Evolutionary conservation across 2,329 filamentous ascomycete species (phyloP).

Genomic region (Beauveria bassiana): DNA sequence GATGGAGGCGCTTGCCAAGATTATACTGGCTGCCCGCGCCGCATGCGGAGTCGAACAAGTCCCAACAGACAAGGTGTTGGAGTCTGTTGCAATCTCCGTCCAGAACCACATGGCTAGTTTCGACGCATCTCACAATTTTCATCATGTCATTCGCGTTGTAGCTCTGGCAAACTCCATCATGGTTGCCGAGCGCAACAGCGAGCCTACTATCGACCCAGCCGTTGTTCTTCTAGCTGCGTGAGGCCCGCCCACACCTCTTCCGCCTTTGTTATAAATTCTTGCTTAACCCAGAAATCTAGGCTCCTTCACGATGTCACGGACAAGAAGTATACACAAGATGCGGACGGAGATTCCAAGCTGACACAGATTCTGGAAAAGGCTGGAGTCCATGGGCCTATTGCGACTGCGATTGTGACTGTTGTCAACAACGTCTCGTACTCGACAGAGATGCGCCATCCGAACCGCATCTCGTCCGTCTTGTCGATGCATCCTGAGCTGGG

Average conservation of each 20-base stretch:
- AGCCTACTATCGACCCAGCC: not conserved
- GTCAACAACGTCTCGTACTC: conserved; percentile 73
- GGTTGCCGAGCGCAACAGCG: conserved; percentile 32
- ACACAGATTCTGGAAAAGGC: conserved; percentile 48
- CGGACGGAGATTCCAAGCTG: conserved; percentile 48
- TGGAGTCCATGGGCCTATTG: conserved; percentile 50
- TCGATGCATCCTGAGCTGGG: conserved; percentile 51
- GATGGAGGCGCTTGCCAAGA: not conserved
- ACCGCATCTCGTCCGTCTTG: conserved; percentile 51
- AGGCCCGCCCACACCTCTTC: not conserved
- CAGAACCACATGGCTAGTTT: conserved; percentile 65
- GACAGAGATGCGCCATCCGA: conserved; percentile 60
- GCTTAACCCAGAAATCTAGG: conserved; percentile 46
- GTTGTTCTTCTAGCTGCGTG: not conserved
- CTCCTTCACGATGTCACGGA: conserved; percentile 86
- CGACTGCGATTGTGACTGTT: conserved; percentile 60
- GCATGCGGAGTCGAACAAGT: not conserved
- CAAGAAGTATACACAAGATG: conserved; percentile 64
- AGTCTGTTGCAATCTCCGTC: not conserved
- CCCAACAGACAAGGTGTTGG: not conserved
- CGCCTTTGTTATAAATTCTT: not conserved
- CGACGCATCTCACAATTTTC: conserved; percentile 83
- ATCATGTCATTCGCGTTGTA: conserved; percentile 73
- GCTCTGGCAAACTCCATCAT: conserved; percentile 61
- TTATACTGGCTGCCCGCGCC: not conserved